Base-by-base conservation (phyloP, 345 rosid genomes). In the Populus simonii region DNA sequence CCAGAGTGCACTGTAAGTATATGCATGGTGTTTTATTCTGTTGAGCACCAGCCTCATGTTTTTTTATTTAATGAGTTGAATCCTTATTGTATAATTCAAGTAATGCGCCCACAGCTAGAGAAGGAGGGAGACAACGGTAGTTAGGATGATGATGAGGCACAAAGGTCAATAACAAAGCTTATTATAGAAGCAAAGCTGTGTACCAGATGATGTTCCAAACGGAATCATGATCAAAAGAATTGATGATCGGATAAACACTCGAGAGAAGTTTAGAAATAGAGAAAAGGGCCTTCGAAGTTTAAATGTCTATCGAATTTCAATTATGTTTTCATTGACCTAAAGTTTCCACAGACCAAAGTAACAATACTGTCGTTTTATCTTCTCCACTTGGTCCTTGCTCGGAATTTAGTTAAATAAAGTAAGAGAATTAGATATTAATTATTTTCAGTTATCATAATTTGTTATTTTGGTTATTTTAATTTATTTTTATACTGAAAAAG, bases 161-260 rank as follows among this genome's bases (percentile, higher is more conserved):
- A 25, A 15, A 2, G 33, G 57, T 8, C 51, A 6, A 12, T 23
- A 3, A 39, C 13, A 25, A 25, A 41, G 38, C 35, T 57, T 36
- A 74, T 62, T 17, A 74, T 62, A 33, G 23, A 45, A 74, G 51
- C 68, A 25, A 61, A 74, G 68, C 68, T 61, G 76, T 61, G 76
- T 43, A 74, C 45, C 47, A 22, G 63, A 8, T 2, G 71, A 17
- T 75, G 63, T 55, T 36, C 79, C 79, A 76, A 76, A 45, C 29
- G 25, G 49, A 51, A 66, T 51, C 71, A 33, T 33, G 36, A 45
- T 63, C 10, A 9, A 53, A 18, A 2, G 59, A 8, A n/a, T 51
- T 6, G 59, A 2, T 15, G 17, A 65, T 25, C 31, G 13, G 7
- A 31, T 31, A 7, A 33, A 66, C 35, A 20, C 69, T 33, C 38